A percentile compares a stretch with the other conserved stretches of the same genome.
Conservation (phyloP, 306 rosid species). For the Inga laurina region DNA sequence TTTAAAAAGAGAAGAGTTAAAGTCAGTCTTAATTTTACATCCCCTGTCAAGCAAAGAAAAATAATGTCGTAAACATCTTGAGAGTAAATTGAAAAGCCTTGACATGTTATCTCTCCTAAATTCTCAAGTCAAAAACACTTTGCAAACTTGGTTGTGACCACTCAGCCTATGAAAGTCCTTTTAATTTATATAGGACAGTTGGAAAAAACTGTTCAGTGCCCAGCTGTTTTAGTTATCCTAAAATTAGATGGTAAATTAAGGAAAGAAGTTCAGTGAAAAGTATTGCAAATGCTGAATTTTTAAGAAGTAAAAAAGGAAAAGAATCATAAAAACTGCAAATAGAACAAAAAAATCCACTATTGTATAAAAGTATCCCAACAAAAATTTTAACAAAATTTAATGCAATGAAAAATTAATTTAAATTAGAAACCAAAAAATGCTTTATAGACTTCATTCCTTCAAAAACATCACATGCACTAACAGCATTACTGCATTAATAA, state of each 20-base stretch:
- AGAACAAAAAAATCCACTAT: background rate
- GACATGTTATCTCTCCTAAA: background rate
- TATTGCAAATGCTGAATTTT: background rate
- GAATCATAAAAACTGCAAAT: background rate
- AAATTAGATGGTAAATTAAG: background rate
- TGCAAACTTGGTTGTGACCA: background rate
- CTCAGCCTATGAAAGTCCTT: background rate
- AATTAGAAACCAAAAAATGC: slow-evolving; percentile 14
- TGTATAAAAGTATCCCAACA: background rate
- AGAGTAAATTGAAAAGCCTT: background rate
- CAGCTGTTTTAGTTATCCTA: background rate
- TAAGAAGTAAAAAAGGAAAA: background rate
- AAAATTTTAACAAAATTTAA: background rate
- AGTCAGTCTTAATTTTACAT: slow-evolving; percentile 13
- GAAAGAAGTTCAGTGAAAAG: background rate
- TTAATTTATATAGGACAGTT: background rate
- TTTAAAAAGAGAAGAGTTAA: background rate
- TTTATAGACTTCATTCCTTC: slow-evolving; percentile 11
- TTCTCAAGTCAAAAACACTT: background rate
- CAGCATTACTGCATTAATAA: slow-evolving; percentile 14
- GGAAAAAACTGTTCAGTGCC: slow-evolving; percentile 7
- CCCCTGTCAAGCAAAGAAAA: slow-evolving; percentile 12
- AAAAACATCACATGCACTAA: slow-evolving; percentile 23
- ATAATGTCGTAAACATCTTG: background rate
- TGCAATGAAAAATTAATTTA: background rate